Percentiles rank a stretch among this genome's conserved stretches.
Conservation (phyloP, 1,139 yeast genomes). For the Sugiyamaella paludigena region DNA sequence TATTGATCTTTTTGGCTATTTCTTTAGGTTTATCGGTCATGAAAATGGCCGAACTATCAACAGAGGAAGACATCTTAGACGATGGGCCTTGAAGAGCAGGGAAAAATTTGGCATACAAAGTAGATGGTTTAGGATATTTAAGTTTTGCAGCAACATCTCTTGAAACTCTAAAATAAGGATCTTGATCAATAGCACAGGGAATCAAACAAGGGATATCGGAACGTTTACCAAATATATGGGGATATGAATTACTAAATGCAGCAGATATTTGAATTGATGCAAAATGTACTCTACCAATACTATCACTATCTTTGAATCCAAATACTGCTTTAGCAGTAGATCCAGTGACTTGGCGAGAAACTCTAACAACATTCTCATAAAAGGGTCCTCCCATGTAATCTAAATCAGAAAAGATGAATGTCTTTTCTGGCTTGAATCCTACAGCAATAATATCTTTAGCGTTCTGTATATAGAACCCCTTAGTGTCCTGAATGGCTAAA, state of each 20-base stretch:
- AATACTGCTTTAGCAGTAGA: constrained; percentile 97
- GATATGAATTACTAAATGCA: constrained; percentile 94
- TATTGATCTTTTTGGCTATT: constrained; percentile 91
- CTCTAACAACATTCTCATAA: constrained; percentile 90
- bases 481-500: constrained; percentile 85
- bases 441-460: constrained; percentile 93
- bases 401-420: constrained; percentile 90
- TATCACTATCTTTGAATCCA: constrained; percentile 92
- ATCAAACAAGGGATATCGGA: constrained; percentile 88
- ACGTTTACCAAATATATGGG: constrained; percentile 79
- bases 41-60: constrained; percentile 78
- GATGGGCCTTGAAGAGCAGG: constrained; percentile 98
- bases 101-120: constrained; percentile 93
- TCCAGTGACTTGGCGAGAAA: constrained; percentile 93
- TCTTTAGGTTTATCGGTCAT: constrained; percentile 94
- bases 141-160: constrained; percentile 96
- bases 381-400: constrained; percentile 91
- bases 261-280: constrained; percentile 96
- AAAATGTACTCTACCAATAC: constrained; percentile 92
- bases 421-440: constrained; percentile 91
- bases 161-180: constrained; percentile 96
- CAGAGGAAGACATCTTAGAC: constrained; percentile 96
- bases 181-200: constrained; percentile 99
- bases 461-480: constrained; percentile 65
- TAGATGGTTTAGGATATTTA: constrained; percentile 85